A percentile compares a stretch with the other conserved stretches of the same genome.
These are phyloP conservation scores for Penicillium mononematosum DNA, from an alignment of 495 filamentous ascomycete species.

Conservation along the genomic window DNA sequence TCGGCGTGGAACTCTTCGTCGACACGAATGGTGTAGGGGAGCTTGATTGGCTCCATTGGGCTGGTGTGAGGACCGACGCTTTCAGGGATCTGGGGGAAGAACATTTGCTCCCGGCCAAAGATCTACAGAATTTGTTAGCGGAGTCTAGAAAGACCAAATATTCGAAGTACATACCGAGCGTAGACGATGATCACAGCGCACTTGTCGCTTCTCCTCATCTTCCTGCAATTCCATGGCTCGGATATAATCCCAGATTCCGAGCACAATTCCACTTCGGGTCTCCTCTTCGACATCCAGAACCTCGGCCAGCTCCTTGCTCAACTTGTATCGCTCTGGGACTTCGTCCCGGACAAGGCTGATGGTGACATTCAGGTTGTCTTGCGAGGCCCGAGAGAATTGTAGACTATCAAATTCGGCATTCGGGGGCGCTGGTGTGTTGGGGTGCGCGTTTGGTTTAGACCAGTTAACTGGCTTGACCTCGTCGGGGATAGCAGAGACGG, in stretches of 20 bases:
- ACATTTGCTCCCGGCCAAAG: constrained; percentile 73
- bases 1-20: constrained; percentile 75
- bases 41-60: constrained; percentile 76
- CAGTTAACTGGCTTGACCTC: constrained; percentile 65
- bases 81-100: constrained; percentile 86
- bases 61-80: constrained; percentile 69
- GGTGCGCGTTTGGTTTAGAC: constrained; percentile 64
- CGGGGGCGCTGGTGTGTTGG: constrained; percentile 46
- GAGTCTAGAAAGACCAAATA: neutral
- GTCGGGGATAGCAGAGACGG: constrained; percentile 46
- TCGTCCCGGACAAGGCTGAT: constrained; percentile 87
- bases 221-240: constrained; percentile 82
- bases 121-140: constrained; percentile 52
- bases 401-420: constrained; percentile 83
- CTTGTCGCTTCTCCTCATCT: constrained; percentile 86
- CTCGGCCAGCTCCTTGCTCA: constrained; percentile 76
- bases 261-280: constrained; percentile 77
- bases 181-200: constrained; percentile 83
- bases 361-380: constrained; percentile 89
- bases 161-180: constrained; percentile 57
- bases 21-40: constrained; percentile 91
- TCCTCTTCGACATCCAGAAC: constrained; percentile 85
- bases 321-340: constrained; percentile 74
- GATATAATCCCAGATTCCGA: constrained; percentile 95
- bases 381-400: constrained; percentile 85